Base-by-base conservation (phyloP, 2,329 filamentous ascomycete genomes). In the Ophiostoma pallidulum region DNA sequence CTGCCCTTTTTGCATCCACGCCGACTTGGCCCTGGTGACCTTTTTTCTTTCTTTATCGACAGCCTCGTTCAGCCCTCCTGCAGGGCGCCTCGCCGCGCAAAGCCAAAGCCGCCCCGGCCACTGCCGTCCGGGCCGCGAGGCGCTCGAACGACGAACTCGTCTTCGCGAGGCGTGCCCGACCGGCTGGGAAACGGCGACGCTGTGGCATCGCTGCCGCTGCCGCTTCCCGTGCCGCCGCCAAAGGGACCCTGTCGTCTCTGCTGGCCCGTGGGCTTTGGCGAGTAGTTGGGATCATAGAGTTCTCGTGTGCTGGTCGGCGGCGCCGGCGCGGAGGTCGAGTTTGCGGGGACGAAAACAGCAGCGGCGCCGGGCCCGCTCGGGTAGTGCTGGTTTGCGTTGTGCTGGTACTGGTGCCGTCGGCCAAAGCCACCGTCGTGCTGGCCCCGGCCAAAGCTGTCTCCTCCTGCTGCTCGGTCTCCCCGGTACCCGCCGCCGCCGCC, bases 81-180 rank as follows among this genome's bases (percentile, higher is more conserved):
- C 19, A 28, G 31, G n/a, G 70, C 74, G 53, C 84, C 83, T 58
- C 86, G 74, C 53, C 70, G 71, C 40, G 74, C 75, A 59, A 92
- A 90, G 31, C 84, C 85, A 64, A 89, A 89, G 0, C 87, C 87
- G 48, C 82, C 85, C 58, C 84, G 75, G 49, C 85, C 85, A 60
- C 73, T 86, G 40, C 76, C 75, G 60, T 94, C 86, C 9, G 90
- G 90, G 9, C 88, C 88, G 58, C 78, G 77, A 2, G 90, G 89
- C 59, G 78, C 72, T 53, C 90, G 78, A 51, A 89, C 75, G 14
- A 86, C 77, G 53, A 82, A 79, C 41, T 84, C 77, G 24, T 80
- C 75, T 45, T 73, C 75, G n/a, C 73, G 72, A 4, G 74, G 72
- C 12, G 68, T 70, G 16, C 71, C 64, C 49, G 69, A 64, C 42